Percentiles rank a stretch among this genome's conserved stretches.
Conservation (phyloP, 2,329 filamentous ascomycete genomes). For the Tolypocladium guangdongense region DNA sequence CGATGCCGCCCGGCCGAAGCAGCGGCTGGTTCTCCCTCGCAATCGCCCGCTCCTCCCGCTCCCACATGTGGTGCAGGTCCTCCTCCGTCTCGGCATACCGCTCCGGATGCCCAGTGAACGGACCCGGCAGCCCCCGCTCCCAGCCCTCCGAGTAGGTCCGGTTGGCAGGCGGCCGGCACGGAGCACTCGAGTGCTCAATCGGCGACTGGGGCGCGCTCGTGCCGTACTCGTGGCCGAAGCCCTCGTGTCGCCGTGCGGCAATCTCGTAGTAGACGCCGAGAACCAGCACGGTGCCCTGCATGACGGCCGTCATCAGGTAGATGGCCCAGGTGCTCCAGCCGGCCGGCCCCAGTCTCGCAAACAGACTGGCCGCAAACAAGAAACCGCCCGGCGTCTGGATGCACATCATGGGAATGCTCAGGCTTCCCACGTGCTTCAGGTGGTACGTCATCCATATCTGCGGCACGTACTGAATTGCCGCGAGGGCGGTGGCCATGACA, state of each 20-base stretch:
- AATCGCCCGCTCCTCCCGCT: conserved; percentile 39
- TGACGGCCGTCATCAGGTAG: conserved; percentile 70
- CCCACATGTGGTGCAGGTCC: conserved; percentile 37
- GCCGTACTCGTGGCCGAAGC: conserved; percentile 9
- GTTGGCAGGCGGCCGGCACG: conserved; percentile 25
- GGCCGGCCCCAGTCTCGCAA: conserved; percentile 61
- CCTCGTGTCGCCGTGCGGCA: conserved; percentile 24
- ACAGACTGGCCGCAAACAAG: conserved; percentile 78
- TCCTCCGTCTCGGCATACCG: conserved; percentile 40
- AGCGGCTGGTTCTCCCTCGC: conserved; percentile 39
- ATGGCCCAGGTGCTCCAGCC: conserved; percentile 97
- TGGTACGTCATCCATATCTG: conserved; percentile 89
- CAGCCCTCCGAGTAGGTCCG: conserved; percentile 39
- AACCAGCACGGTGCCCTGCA: conserved; percentile 71
- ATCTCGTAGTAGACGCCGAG: conserved; percentile 75
- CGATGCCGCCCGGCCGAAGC: conserved; percentile 38
- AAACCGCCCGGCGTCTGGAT: conserved; percentile 93
- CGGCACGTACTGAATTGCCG: conserved; percentile 84
- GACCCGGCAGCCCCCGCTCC: conserved; percentile 38
- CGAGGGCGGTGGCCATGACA: conserved; percentile 64
- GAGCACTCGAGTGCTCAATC: conserved; percentile 13
- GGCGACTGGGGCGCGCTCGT: conserved; percentile 17
- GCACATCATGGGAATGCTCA: conserved; percentile 96
- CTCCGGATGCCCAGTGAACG: conserved; percentile 41
- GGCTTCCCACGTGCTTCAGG: conserved; percentile 74